Percentiles rank a stretch among this genome's conserved stretches.
phyloP scores from a whole-genome alignment of 179 eudicot genomes.

The Heliamphora ciliata region DNA sequence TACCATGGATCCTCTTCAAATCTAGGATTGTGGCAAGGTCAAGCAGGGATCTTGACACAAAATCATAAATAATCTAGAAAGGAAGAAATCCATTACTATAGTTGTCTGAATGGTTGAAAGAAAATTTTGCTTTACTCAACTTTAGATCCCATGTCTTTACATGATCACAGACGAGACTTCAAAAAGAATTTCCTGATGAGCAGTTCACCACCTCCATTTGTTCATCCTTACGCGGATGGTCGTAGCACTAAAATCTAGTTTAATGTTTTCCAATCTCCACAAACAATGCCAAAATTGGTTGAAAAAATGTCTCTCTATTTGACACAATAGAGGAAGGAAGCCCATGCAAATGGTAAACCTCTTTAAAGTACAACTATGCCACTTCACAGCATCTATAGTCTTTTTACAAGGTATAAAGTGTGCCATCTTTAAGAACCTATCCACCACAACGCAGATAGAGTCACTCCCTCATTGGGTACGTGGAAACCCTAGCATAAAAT shows the following conservation, averaged over 20 bases:
- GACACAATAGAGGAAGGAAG: background rate
- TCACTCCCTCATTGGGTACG: background rate
- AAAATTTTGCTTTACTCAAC: no score
- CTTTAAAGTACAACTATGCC: background rate
- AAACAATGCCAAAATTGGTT: background rate
- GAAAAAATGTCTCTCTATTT: background rate
- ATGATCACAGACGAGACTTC: background rate
- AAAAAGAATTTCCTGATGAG: background rate
- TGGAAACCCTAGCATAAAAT: constrained; percentile 13
- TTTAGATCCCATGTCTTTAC: background rate
- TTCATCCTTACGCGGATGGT: background rate
- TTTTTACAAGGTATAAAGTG: constrained; percentile 17
- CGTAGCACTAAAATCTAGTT: background rate
- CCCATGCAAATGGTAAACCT: background rate
- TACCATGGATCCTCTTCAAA: no score
- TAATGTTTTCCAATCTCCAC: background rate
- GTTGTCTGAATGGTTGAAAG: no score
- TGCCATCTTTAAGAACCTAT: constrained; percentile 18
- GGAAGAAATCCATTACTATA: no score
- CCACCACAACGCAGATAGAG: constrained; percentile 12
- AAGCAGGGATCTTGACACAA: no score
- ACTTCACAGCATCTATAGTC: constrained; percentile 1
- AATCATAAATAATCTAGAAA: no score
- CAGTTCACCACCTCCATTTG: background rate
- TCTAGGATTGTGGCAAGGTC: no score